Evolutionary conservation across 2,329 filamentous ascomycete genomes (phyloP).

Genomic region (Phaeosphaeriaceae sp.): DNA sequence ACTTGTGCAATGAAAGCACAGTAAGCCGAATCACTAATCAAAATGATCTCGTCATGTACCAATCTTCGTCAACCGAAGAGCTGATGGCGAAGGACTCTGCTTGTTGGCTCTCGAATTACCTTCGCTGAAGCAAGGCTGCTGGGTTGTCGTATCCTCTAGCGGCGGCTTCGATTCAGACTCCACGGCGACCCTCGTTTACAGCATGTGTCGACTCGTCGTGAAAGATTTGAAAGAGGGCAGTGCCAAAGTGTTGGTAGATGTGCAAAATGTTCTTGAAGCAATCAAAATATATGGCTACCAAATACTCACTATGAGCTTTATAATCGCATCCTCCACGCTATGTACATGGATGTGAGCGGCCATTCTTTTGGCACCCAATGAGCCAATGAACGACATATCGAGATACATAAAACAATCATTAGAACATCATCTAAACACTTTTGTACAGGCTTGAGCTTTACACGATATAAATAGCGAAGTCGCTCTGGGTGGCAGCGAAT

Average conservation of each 20-base stretch:
- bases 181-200: conserved; percentile 55
- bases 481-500: not conserved
- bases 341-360: conserved; percentile 9
- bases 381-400: not conserved
- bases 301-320: conserved; percentile 67
- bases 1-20: no score
- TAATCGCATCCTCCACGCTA: conserved; percentile 63
- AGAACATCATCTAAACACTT: not conserved
- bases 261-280: conserved; percentile 58
- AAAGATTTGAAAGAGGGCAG: conserved; percentile 58
- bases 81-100: conserved; percentile 67
- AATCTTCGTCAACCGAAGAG: conserved; percentile 61
- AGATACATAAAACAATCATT: not conserved
- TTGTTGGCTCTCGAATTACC: conserved; percentile 70
- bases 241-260: conserved; percentile 61
- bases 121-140: conserved; percentile 57
- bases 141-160: conserved; percentile 63
- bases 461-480: not conserved
- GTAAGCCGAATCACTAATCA: no score
- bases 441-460: not conserved
- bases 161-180: conserved; percentile 68
- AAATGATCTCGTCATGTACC: conserved; percentile 44
- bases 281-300: conserved; percentile 59
- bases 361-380: not conserved
- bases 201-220: conserved; percentile 63